A percentile compares a stretch with the other conserved stretches of the same genome.
phyloP scores from a whole-genome alignment of 1,284 basidiomycete genomes.

The Exsudoporus floridanus region DNA sequence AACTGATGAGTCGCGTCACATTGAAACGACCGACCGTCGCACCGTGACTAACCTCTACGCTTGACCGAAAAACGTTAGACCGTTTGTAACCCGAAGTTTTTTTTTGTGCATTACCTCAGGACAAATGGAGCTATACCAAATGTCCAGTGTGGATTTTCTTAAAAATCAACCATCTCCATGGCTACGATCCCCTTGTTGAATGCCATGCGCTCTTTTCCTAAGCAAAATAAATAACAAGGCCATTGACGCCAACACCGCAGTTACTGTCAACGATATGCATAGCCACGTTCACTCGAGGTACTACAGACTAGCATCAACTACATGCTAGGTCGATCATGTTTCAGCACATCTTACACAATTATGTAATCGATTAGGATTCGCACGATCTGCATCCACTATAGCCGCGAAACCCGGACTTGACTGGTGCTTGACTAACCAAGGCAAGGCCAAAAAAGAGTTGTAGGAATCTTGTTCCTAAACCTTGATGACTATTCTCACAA shows the following conservation, averaged over 20 bases:
- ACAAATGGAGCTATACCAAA: neutral
- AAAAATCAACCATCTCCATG: neutral
- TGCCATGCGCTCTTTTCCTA: too few species aligned
- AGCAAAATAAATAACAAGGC: neutral
- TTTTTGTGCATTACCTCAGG: neutral
- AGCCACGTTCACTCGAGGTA: neutral
- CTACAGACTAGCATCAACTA: neutral
- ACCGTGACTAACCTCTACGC: neutral
- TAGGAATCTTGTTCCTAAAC: neutral
- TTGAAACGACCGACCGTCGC: constrained; percentile 13
- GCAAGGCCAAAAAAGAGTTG: neutral
- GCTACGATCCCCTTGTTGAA: neutral
- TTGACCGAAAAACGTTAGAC: neutral
- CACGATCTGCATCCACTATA: neutral
- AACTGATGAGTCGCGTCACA: constrained; percentile 7
- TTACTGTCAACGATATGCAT: neutral
- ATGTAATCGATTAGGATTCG: neutral
- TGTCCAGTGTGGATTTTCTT: neutral
- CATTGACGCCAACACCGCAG: neutral
- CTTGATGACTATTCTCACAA: neutral
- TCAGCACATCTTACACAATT: neutral
- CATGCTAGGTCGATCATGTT: neutral
- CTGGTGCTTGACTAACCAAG: neutral
- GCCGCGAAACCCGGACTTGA: neutral
- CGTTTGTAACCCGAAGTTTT: neutral